These are phyloP conservation scores for Stylosanthes scabra DNA, from an alignment of 331 rosid species.

Conservation along the genomic window DNA sequence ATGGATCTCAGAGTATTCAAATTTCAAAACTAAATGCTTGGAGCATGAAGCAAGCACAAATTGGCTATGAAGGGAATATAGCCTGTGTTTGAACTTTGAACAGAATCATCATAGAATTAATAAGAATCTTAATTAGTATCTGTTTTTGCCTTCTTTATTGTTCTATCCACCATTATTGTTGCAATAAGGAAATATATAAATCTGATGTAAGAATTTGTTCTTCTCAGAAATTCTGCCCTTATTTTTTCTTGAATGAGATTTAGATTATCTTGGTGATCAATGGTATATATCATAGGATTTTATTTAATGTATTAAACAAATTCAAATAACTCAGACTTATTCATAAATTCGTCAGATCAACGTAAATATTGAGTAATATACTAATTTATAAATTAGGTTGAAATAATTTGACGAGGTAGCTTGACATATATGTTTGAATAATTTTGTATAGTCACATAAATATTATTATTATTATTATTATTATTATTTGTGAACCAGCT, in stretches of 20 bases:
- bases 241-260: too few relatives aligned
- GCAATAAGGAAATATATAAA: slow-evolving; percentile 5
- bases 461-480: too few relatives aligned
- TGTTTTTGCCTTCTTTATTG: slow-evolving; percentile 1
- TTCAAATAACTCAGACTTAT: neutral
- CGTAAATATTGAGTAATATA: too few relatives aligned
- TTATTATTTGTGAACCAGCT: too few relatives aligned
- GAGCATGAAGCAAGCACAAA: slow-evolving; percentile 64
- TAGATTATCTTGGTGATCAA: too few relatives aligned
- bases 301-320: too few relatives aligned
- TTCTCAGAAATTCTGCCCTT: too few relatives aligned
- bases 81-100: slow-evolving; percentile 9
- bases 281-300: too few relatives aligned
- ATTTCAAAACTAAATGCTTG: slow-evolving; percentile 60
- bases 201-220: neutral
- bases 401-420: neutral
- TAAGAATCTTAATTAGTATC: neutral
- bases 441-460: too few relatives aligned
- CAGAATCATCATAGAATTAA: too few relatives aligned
- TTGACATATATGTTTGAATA: too few relatives aligned
- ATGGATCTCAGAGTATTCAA: slow-evolving; percentile 53
- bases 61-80: slow-evolving; percentile 38
- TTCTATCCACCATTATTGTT: slow-evolving; percentile 12
- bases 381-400: neutral
- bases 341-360: neutral